Percentiles rank a stretch among this genome's conserved stretches.
Evolutionary conservation across 345 rosid species (phyloP).

Genomic region (Melastoma malabathricum): DNA sequence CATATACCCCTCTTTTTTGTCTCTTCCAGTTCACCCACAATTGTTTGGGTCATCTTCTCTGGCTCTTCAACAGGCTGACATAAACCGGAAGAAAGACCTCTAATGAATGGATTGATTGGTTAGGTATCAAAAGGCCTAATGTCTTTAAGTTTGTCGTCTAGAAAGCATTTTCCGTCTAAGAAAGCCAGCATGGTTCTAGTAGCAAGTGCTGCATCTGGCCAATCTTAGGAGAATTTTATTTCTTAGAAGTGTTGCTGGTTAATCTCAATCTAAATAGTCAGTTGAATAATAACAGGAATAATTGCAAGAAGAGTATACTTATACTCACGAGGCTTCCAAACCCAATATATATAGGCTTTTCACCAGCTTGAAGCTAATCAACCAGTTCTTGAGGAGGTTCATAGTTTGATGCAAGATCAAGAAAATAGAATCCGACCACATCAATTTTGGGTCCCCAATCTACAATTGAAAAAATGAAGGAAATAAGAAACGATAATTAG

Average conservation of each 20-base stretch:
- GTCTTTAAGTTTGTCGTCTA: too few species aligned
- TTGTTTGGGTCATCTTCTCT: conserved; percentile 70
- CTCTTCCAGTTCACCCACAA: conserved; percentile 58
- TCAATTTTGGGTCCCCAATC: conserved; percentile 97
- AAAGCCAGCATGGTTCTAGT: too few species aligned
- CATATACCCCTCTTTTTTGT: conserved; percentile 92
- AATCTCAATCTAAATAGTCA: too few species aligned
- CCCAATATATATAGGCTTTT: conserved; percentile 88
- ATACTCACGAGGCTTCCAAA: conserved; percentile 96
- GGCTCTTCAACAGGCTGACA: conserved; percentile 87
- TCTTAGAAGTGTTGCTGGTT: too few species aligned
- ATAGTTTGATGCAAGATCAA: conserved; percentile 95
- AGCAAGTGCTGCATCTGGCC: too few species aligned
- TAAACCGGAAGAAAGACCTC: conserved; percentile 5
- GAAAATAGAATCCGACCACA: conserved; percentile 97
- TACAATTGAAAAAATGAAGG: conserved; percentile 16
- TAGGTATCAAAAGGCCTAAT: too few species aligned
- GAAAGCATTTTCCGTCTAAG: too few species aligned
- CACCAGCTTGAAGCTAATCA: conserved; percentile 86
- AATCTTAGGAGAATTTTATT: too few species aligned
- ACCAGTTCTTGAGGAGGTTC: conserved; percentile 83
- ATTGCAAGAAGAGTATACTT: conserved; percentile 24
- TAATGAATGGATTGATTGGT: background rate
- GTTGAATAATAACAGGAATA: background rate
- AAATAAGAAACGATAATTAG: conserved; percentile 3